Conservation (phyloP, 2,329 filamentous ascomycete species). For the Fusarium sp. region DNA sequence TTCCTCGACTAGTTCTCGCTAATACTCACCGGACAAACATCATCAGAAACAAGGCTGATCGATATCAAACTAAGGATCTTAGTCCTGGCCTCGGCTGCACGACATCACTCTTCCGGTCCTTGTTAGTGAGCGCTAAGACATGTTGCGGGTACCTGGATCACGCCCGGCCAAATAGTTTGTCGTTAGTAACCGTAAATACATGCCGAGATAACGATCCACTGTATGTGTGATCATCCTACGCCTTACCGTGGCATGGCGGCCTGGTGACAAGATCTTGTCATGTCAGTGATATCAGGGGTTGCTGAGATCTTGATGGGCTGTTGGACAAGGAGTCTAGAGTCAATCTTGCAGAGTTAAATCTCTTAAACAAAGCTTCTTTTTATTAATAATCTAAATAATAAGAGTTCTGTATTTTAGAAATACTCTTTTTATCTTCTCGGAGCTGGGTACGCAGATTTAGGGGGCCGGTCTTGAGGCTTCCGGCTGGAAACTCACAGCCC, state of each 20-base stretch:
- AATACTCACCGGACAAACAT: background rate
- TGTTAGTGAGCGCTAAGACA: constrained; percentile 17
- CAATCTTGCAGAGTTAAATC: background rate
- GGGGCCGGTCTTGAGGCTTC: background rate
- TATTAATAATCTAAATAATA: background rate
- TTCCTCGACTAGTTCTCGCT: background rate
- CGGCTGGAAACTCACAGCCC: background rate
- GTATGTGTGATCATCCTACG: background rate
- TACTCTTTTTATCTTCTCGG: background rate
- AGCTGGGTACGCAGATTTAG: background rate
- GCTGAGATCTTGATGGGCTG: background rate
- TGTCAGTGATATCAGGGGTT: background rate
- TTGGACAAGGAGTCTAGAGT: background rate
- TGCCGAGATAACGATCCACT: constrained; percentile 7
- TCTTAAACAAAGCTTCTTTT: background rate
- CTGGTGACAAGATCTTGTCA: constrained; percentile 8
- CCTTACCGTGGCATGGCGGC: background rate
- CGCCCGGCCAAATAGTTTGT: background rate
- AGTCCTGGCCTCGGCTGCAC: constrained; percentile 31
- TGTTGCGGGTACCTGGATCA: constrained; percentile 26
- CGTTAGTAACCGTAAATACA: background rate
- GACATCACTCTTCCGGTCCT: constrained; percentile 29
- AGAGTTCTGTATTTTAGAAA: background rate
- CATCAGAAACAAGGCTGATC: constrained; percentile 23
- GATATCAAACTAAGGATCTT: constrained; percentile 19